Evolutionary conservation across 1,284 basidiomycete genomes (phyloP).

Genomic region (Moesziomyces globuligerus): DNA sequence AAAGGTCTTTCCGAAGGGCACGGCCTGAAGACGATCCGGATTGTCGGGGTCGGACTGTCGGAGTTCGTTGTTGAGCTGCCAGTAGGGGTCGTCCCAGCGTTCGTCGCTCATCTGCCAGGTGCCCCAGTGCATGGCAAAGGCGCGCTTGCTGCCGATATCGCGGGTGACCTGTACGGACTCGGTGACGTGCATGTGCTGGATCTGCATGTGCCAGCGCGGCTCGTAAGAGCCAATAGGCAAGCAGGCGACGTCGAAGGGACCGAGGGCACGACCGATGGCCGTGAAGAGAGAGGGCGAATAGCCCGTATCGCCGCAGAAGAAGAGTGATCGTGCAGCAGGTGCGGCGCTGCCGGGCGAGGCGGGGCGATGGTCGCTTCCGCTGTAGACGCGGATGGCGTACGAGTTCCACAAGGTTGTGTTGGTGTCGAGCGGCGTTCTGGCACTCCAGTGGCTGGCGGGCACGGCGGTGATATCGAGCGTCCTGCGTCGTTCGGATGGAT

Average conservation of each 20-base stretch:
- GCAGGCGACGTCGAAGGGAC: constrained; percentile 69
- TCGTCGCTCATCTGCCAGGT: constrained; percentile 70
- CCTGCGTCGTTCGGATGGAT: constrained; percentile 4
- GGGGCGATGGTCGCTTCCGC: constrained; percentile 1
- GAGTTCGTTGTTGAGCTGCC: constrained; percentile 41
- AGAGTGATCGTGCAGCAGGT: constrained; percentile 34
- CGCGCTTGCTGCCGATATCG: constrained; percentile 53
- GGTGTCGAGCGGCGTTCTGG: constrained; percentile 69
- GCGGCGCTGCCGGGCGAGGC: constrained; percentile 2
- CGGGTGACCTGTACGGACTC: constrained; percentile 51
- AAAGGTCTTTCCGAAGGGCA: constrained; percentile 51
- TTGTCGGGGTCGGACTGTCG: constrained; percentile 13
- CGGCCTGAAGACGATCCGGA: constrained; percentile 29
- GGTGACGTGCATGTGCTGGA: constrained; percentile 56
- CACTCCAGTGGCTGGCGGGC: constrained; percentile 70
- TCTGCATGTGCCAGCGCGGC: constrained; percentile 57
- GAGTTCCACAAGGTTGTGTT: constrained; percentile 69
- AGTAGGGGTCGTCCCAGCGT: constrained; percentile 54
- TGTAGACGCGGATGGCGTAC: constrained; percentile 47
- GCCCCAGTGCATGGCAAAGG: constrained; percentile 69
- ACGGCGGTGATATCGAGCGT: constrained; percentile 47
- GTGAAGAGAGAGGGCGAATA: constrained; percentile 69
- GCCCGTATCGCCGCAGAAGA: constrained; percentile 69
- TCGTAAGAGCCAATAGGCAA: constrained; percentile 69
- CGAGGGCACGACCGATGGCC: constrained; percentile 69